phyloP scores from a whole-genome alignment of 257 asterid genomes.

The Leptodermis oblonga region DNA sequence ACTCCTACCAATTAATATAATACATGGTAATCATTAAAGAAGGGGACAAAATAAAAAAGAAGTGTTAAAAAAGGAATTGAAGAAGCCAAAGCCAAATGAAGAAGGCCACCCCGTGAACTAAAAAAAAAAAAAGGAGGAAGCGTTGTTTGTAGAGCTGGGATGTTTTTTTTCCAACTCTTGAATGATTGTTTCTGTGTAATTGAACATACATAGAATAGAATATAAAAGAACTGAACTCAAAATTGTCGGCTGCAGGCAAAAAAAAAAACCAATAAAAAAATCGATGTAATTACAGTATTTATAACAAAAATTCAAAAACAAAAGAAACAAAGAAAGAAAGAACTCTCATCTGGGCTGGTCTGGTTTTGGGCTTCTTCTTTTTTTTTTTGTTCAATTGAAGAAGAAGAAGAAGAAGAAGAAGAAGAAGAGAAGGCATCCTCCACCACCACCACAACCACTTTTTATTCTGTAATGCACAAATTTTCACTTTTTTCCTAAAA shows the following conservation, averaged over 20 bases:
- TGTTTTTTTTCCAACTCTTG: constrained; percentile 19
- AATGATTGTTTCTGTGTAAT: constrained; percentile 32
- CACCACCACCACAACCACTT: constrained; percentile 38
- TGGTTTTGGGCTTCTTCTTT: constrained; percentile 27
- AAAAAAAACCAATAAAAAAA: constrained; percentile 65
- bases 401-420: too few species aligned
- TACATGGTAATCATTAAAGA: not conserved
- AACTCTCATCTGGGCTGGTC: constrained; percentile 19
- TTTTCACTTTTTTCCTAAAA: constrained; percentile 27
- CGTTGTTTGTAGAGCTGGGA: not conserved
- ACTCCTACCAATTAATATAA: too few species aligned
- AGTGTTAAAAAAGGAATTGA: too few species aligned
- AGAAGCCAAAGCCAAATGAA: not conserved
- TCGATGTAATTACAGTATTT: constrained; percentile 75
- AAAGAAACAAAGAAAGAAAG: constrained; percentile 13
- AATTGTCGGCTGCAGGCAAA: constrained; percentile 47
- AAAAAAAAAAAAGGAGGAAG: constrained; percentile 17
- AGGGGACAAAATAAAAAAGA: too few species aligned
- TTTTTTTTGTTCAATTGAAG: constrained; percentile 30
- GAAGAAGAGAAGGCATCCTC: too few species aligned
- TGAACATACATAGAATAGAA: constrained; percentile 30
- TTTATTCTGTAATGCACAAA: constrained; percentile 27
- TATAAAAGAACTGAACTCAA: too few species aligned
- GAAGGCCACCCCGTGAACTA: not conserved
- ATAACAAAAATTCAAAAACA: constrained; percentile 35